Evolutionary conservation across 164 flowering plant genomes (phyloP).

Genomic region (Sedum album): DNA sequence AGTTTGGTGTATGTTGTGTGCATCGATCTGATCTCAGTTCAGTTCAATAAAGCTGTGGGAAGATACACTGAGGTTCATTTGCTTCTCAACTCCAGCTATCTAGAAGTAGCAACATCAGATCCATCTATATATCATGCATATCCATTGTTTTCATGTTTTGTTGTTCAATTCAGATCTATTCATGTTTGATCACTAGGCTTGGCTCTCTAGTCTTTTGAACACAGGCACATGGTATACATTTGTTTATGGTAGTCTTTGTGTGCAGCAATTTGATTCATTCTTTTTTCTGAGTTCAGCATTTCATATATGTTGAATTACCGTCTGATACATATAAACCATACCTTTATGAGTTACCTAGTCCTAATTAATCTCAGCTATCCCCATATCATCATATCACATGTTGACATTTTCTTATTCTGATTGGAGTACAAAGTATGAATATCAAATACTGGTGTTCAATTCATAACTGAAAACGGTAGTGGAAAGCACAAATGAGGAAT

Average conservation of each 20-base stretch:
- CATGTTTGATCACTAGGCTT: neutral
- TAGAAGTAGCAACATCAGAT: neutral
- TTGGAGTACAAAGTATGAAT: too few relatives aligned
- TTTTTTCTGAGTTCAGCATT: too few relatives aligned
- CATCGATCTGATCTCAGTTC: neutral
- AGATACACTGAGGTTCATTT: slow-evolving; percentile 32
- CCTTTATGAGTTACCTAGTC: too few relatives aligned
- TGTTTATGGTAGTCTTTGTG: neutral
- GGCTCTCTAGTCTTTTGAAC: neutral
- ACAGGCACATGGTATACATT: neutral
- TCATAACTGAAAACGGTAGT: neutral
- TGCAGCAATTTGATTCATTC: neutral
- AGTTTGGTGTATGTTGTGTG: neutral
- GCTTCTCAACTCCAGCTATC: neutral
- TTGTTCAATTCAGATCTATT: slow-evolving; percentile 1
- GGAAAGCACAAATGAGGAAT: neutral
- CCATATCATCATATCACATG: too few relatives aligned
- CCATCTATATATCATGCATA: neutral
- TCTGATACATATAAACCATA: too few relatives aligned
- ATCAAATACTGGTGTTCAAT: too few relatives aligned
- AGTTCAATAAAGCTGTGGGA: slow-evolving; percentile 71
- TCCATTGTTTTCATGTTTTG: slow-evolving; percentile 1
- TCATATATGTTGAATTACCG: too few relatives aligned
- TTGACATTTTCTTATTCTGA: too few relatives aligned
- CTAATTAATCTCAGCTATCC: too few relatives aligned